Percentiles rank a stretch among this genome's conserved stretches.
Conservation (phyloP, 2,329 filamentous ascomycete species). For the Fusarium chlamydosporum region DNA sequence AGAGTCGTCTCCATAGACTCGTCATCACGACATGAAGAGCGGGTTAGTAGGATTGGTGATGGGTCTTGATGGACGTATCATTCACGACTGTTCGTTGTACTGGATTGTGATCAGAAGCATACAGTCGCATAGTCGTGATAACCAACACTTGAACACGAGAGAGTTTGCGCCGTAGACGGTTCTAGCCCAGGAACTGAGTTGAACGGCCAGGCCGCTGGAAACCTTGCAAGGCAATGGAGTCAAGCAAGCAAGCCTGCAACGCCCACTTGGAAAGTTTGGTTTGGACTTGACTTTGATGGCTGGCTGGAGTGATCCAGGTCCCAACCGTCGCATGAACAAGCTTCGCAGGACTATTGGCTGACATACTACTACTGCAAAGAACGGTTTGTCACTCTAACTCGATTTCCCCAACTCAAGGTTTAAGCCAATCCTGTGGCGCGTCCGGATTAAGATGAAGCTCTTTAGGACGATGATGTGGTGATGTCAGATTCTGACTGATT, state of each 20-base stretch:
- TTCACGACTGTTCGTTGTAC: neutral
- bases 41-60: neutral
- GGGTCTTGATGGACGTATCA: neutral
- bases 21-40: neutral
- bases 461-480: constrained; percentile 6
- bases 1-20: neutral
- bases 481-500: constrained; percentile 20
- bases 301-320: constrained; percentile 10
- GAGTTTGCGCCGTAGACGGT: constrained; percentile 58
- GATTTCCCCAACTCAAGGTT: constrained; percentile 20
- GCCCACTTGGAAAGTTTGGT: constrained; percentile 55
- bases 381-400: constrained; percentile 16
- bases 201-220: constrained; percentile 49
- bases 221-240: constrained; percentile 48
- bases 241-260: constrained; percentile 52
- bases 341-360: constrained; percentile 13
- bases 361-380: neutral
- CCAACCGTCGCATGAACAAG: neutral
- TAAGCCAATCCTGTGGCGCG: constrained; percentile 27
- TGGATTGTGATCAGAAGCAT: neutral
- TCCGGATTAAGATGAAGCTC: constrained; percentile 28
- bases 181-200: constrained; percentile 18
- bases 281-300: constrained; percentile 11
- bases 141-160: neutral
- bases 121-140: neutral